These are phyloP conservation scores for Vitis labrusca DNA, from an alignment of 164 flowering plant genomes.

Conservation along the genomic window DNA sequence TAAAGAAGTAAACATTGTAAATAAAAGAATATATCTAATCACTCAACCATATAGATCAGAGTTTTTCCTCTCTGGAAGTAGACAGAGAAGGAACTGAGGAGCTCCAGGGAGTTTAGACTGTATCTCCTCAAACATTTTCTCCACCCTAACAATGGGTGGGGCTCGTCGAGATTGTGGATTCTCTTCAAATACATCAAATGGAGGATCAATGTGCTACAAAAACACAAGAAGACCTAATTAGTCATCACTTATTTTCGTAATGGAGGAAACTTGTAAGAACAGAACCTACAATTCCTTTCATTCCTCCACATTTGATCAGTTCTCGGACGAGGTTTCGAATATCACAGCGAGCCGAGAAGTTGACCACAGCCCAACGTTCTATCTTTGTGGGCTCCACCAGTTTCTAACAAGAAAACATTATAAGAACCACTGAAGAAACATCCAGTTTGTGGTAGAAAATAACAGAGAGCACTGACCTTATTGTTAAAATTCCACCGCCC, in stretches of 20 bases:
- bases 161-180: slow-evolving; percentile 35
- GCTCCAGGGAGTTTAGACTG: slow-evolving; percentile 49
- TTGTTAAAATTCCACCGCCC: slow-evolving; percentile 91
- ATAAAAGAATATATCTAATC: background rate
- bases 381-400: slow-evolving; percentile 59
- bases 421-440: background rate
- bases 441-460: background rate
- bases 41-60: slow-evolving; percentile 45
- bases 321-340: slow-evolving; percentile 37
- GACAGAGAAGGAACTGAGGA: slow-evolving; percentile 60
- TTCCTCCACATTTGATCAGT: slow-evolving; percentile 47
- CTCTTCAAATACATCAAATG: slow-evolving; percentile 58
- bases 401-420: slow-evolving; percentile 36
- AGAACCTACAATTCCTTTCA: slow-evolving; percentile 79
- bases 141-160: slow-evolving; percentile 55
- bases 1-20: too few species aligned
- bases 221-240: background rate
- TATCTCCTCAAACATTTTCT: slow-evolving; percentile 57
- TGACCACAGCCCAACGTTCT: slow-evolving; percentile 79
- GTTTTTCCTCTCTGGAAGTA: slow-evolving; percentile 61
- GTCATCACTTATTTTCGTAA: too few species aligned
- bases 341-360: slow-evolving; percentile 88
- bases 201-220: slow-evolving; percentile 36
- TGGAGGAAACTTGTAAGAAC: background rate
- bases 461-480: slow-evolving; percentile 47